Conservation (phyloP, 495 filamentous ascomycete genomes). For the Lasiosphaeria hispida region DNA sequence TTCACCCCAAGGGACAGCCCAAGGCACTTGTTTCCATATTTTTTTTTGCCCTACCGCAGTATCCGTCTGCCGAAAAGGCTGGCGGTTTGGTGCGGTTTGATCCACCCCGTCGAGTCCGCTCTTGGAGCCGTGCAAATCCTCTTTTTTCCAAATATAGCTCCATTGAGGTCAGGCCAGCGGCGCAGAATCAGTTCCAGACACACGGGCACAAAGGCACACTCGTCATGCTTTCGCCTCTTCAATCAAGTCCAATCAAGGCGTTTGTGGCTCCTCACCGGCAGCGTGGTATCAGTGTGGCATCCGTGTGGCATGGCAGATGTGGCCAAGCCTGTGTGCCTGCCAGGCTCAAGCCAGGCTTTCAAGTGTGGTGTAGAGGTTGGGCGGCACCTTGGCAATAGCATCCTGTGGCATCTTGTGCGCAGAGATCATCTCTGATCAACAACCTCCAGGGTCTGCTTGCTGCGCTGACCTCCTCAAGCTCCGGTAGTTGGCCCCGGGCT, state of each 20-base stretch:
- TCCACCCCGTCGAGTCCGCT: neutral
- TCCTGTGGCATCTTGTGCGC: too few species aligned
- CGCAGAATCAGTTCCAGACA: neutral
- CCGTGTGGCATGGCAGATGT: too few species aligned
- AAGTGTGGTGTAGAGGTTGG: too few species aligned
- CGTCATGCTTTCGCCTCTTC: conserved; percentile 9
- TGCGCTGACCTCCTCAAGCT: too few species aligned
- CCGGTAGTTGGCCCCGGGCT: neutral
- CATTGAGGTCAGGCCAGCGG: conserved; percentile 1
- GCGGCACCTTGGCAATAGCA: too few species aligned
- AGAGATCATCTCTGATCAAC: too few species aligned
- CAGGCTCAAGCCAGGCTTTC: too few species aligned
- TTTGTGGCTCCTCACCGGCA: neutral
- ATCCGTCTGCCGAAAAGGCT: neutral
- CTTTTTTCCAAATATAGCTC: conserved; percentile 12
- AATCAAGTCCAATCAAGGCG: neutral
- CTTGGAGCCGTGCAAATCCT: neutral
- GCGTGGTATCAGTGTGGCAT: too few species aligned
- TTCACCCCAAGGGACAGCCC: neutral
- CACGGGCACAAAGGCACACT: neutral
- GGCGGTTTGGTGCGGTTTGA: neutral
- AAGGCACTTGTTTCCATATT: too few species aligned
- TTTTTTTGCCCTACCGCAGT: too few species aligned
- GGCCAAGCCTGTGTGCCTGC: too few species aligned
- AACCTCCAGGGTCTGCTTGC: too few species aligned